phyloP scores from a whole-genome alignment of 305 asterid species.

The Rubia balearica region DNA sequence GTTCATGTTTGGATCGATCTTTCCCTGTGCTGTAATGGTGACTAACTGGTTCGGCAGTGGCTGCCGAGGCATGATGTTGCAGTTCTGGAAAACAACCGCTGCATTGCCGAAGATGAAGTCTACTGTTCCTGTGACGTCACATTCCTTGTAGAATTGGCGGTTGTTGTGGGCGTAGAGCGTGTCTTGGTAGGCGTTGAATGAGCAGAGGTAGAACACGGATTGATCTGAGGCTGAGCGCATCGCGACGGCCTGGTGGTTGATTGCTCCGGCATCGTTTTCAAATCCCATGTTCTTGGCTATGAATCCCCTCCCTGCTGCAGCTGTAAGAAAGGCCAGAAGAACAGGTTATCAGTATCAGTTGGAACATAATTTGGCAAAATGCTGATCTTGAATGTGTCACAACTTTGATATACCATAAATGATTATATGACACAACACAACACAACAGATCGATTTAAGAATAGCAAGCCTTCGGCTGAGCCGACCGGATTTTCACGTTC shows the following conservation, averaged over 20 bases:
- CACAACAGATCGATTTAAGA: too few relatives aligned
- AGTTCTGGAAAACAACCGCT: slow-evolving; percentile 61
- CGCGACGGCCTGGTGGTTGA: slow-evolving; percentile 81
- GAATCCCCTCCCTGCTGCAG: slow-evolving; percentile 55
- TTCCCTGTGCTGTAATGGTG: slow-evolving; percentile 88
- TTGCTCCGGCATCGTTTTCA: slow-evolving; percentile 74
- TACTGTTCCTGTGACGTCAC: slow-evolving; percentile 67
- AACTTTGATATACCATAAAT: too few relatives aligned
- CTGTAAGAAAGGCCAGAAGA: slow-evolving; percentile 26
- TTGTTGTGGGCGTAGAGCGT: slow-evolving; percentile 77
- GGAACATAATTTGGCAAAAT: too few relatives aligned
- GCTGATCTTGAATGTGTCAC: too few relatives aligned
- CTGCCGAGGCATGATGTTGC: slow-evolving; percentile 72
- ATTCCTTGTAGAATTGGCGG: slow-evolving; percentile 79
- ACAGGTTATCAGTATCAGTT: neutral
- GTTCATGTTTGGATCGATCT: slow-evolving; percentile 62
- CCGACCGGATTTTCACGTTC: too few relatives aligned
- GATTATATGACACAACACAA: too few relatives aligned
- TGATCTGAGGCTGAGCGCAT: slow-evolving; percentile 61
- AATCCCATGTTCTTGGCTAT: slow-evolving; percentile 63
- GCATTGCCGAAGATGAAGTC: slow-evolving; percentile 92
- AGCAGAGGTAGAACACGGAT: slow-evolving; percentile 53
- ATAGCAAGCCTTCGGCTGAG: too few relatives aligned
- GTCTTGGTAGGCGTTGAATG: slow-evolving; percentile 71
- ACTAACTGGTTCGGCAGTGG: slow-evolving; percentile 66